Conservation (phyloP, 2,329 filamentous ascomycete genomes). For the Lizonia empirigonia region DNA sequence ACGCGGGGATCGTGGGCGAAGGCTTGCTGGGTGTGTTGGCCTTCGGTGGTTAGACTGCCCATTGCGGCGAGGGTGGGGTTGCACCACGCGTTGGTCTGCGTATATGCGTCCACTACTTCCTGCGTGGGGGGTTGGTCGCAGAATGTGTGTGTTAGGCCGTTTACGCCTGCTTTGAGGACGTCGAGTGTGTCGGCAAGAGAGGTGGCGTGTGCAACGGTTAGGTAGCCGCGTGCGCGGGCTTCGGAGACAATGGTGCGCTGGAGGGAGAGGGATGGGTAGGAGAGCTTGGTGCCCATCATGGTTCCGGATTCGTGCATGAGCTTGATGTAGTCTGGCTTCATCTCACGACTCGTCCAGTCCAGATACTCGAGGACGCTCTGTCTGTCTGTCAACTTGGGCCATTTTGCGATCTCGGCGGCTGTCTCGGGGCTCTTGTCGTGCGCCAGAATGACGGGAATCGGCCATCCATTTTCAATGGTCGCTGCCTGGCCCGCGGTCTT, state of each 20-base stretch:
- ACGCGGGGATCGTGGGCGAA: slow-evolving; percentile 51
- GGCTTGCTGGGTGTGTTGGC: slow-evolving; percentile 45
- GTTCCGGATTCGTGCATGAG: slow-evolving; percentile 58
- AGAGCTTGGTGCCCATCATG: slow-evolving; percentile 46
- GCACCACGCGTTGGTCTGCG: slow-evolving; percentile 50
- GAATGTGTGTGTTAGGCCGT: slow-evolving; percentile 54
- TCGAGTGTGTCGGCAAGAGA: slow-evolving; percentile 50
- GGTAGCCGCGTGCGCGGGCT: slow-evolving; percentile 44
- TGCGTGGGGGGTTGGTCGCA: slow-evolving; percentile 48
- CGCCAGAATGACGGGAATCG: slow-evolving; percentile 51
- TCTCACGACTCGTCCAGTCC: slow-evolving; percentile 48
- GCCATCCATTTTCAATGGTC: slow-evolving; percentile 60
- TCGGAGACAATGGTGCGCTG: slow-evolving; percentile 54
- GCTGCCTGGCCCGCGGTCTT: slow-evolving; percentile 57
- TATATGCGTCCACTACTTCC: slow-evolving; percentile 51
- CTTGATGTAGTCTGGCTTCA: slow-evolving; percentile 57
- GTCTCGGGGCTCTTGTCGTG: slow-evolving; percentile 47
- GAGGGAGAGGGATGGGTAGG: slow-evolving; percentile 51
- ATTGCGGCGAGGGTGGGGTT: slow-evolving; percentile 52
- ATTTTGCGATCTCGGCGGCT: slow-evolving; percentile 50
- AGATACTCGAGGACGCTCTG: slow-evolving; percentile 53
- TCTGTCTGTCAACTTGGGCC: slow-evolving; percentile 54
- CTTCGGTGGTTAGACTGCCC: slow-evolving; percentile 50
- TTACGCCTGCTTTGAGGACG: slow-evolving; percentile 50
- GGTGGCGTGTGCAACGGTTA: slow-evolving; percentile 51